phyloP scores from a whole-genome alignment of 805 yeast species.

The Starmera quercuum region DNA sequence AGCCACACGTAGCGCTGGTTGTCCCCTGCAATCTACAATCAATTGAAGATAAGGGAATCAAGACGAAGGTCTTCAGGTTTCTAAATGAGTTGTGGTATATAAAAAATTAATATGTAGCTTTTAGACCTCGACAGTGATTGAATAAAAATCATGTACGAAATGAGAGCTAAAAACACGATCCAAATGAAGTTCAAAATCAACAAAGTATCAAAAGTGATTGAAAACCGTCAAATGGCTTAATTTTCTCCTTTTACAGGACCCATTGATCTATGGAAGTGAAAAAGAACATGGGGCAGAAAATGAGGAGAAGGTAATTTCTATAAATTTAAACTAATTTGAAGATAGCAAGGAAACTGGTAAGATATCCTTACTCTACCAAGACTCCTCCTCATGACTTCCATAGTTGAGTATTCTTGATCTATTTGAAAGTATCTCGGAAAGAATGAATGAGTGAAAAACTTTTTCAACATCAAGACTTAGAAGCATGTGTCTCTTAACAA shows the following conservation, averaged over 20 bases:
- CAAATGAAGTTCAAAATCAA: background rate
- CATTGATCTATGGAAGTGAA: background rate
- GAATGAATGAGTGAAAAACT: too few species aligned
- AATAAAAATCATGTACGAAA: background rate
- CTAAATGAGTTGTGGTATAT: background rate
- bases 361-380: too few species aligned
- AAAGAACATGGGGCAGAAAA: background rate
- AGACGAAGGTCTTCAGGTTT: too few species aligned
- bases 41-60: too few species aligned
- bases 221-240: slow-evolving; percentile 6
- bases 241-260: slow-evolving; percentile 1
- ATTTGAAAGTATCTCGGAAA: too few species aligned
- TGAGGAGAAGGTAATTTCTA: background rate
- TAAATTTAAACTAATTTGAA: too few species aligned
- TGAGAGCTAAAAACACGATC: background rate
- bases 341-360: too few species aligned
- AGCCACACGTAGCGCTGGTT: background rate
- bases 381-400: too few species aligned
- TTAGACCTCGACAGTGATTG: background rate
- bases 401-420: too few species aligned
- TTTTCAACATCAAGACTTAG: too few species aligned
- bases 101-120: background rate
- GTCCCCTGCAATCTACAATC: background rate
- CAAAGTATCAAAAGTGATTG: background rate
- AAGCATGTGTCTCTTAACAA: too few species aligned